Base-by-base conservation (phyloP, 768 basidiomycete species). In the Leccinum subgranulosum region DNA sequence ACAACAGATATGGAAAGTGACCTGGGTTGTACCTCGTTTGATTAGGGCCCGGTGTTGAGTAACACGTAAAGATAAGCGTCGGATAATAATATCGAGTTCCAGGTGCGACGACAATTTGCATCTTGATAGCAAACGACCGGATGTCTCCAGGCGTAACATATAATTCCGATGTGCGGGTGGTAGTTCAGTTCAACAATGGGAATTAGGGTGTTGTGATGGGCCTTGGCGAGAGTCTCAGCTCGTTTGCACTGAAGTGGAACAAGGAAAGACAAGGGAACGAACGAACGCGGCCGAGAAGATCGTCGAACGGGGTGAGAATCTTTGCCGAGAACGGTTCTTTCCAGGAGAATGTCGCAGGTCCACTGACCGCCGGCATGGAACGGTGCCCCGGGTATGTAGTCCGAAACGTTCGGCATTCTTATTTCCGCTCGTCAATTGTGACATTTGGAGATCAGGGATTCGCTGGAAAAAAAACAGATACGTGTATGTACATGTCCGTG, bases 1-100 rank as follows among this genome's bases (percentile, higher is more conserved):
- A 11, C 29, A 52, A 56, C 33, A 11, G 21, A 59, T 56, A 56
- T 51, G n/a, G 65, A 6, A 65, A 47, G 54, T 21, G 48, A 33
- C n/a, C 46, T 59, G 54, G 54, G 52, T 47, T 49, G 53, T 29
- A n/a, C 28, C n/a, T 28, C 34, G 28, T 36, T 25, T n/a, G 25
- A 45, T 34, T 6, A 41, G 34, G 34, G 23, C 23, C 48, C 39
- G 28, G 23, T 49, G 33, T 10, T 34, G 33, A 34, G 33, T 34
- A 34, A 34, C 33, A 34, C 33, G 33, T 15, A 57, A 53, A 54
- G 58, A 56, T 56, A 50, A 49, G 28, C 33, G 33, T 34, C 15
- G 33, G 33, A 34, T 15, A 23, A 54, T 49, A 41, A n/a, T 5
- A 54, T 66, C 15, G 43, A 60, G 43, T 41, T 9, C 50, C 34